phyloP scores from a whole-genome alignment of 495 filamentous ascomycete species.

The Collariella sp. region DNA sequence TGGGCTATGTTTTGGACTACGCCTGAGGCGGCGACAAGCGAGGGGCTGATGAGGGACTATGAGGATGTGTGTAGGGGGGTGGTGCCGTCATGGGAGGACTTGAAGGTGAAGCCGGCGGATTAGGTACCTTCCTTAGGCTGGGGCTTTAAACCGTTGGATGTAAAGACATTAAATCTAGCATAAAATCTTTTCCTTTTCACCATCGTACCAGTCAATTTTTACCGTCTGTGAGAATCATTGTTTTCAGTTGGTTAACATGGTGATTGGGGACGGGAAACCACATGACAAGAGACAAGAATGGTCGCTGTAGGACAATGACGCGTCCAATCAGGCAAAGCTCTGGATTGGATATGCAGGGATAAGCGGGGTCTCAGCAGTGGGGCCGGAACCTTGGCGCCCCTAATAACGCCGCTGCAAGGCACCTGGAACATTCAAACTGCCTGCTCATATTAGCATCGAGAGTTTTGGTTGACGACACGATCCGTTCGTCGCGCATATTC shows the following conservation, averaged over 20 bases:
- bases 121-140: too few species aligned
- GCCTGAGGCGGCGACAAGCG: slow-evolving; percentile 42
- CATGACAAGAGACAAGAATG: too few species aligned
- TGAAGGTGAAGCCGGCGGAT: slow-evolving; percentile 47
- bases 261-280: too few species aligned
- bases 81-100: slow-evolving; percentile 76
- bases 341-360: slow-evolving; percentile 6
- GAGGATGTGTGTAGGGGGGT: slow-evolving; percentile 72
- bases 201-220: too few species aligned
- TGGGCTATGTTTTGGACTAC: slow-evolving; percentile 99
- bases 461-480: background rate
- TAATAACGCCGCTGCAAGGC: background rate
- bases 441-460: slow-evolving; percentile 1
- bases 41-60: slow-evolving; percentile 63
- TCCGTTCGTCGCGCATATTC: background rate
- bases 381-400: background rate
- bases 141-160: too few species aligned
- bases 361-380: slow-evolving; percentile 9
- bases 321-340: background rate
- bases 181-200: background rate
- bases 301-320: background rate
- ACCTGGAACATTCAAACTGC: background rate
- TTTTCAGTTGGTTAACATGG: too few species aligned
- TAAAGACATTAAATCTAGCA: background rate
- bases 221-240: too few species aligned